A percentile compares a stretch with the other conserved stretches of the same genome.
Evolutionary conservation across 2,329 filamentous ascomycete species (phyloP).

Genomic region (Cadophora luteo-olivacea): DNA sequence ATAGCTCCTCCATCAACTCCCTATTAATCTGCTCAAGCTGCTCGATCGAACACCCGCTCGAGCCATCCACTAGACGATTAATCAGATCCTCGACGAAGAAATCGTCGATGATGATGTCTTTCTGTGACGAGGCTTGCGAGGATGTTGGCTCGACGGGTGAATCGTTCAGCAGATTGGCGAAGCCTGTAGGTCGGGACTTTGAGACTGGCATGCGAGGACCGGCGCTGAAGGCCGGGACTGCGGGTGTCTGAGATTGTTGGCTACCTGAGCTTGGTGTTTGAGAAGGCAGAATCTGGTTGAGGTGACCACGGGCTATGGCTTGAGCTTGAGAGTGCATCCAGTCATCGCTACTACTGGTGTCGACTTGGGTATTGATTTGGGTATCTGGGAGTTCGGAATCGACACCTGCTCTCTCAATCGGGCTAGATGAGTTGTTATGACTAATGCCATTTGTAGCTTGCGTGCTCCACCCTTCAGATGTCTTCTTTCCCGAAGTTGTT

Average conservation of each 20-base stretch:
- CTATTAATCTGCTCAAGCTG: constrained; percentile 94
- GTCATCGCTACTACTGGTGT: constrained; percentile 58
- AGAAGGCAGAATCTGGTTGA: constrained; percentile 37
- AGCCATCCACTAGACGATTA: constrained; percentile 36
- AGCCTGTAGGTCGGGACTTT: constrained; percentile 36
- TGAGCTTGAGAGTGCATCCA: constrained; percentile 67
- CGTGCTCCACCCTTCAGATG: constrained; percentile 71
- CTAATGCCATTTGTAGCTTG: constrained; percentile 72
- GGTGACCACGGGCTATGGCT: constrained; percentile 52
- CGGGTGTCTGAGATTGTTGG: constrained; percentile 43
- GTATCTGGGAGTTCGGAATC: constrained; percentile 60
- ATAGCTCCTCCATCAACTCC: constrained; percentile 88
- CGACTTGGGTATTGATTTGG: constrained; percentile 40
- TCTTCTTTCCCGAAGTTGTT: constrained; percentile 83
- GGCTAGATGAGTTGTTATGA: constrained; percentile 41
- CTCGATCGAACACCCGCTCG: constrained; percentile 67
- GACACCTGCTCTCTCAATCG: constrained; percentile 33
- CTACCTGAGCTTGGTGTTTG: constrained; percentile 43
- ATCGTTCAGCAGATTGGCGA: constrained; percentile 43
- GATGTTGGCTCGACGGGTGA: constrained; percentile 41
- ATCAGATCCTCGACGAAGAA: constrained; percentile 39
- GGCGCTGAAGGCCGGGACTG: constrained; percentile 49
- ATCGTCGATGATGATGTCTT: constrained; percentile 50
- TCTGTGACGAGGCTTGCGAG: constrained; percentile 41
- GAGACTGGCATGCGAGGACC: constrained; percentile 38